Evolutionary conservation across 2,329 filamentous ascomycete genomes (phyloP).

Genomic region (Claviceps sp.): DNA sequence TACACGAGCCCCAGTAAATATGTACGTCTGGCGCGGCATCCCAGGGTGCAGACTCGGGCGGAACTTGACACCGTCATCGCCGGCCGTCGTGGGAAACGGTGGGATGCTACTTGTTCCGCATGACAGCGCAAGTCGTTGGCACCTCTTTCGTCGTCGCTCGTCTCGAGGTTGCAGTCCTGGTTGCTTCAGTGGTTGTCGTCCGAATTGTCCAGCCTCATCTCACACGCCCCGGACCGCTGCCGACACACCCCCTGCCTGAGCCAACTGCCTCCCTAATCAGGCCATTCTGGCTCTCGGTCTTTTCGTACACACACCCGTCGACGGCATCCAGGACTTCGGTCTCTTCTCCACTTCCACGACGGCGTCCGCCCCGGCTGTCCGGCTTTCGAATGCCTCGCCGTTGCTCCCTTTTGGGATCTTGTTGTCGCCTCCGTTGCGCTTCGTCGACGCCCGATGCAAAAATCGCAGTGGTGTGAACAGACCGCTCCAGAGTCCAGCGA

Average conservation of each 20-base stretch:
- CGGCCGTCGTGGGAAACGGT: not conserved
- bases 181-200: not conserved
- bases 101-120: not conserved
- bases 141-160: not conserved
- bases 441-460: conserved; percentile 7
- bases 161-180: not conserved
- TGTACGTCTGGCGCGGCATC: too few relatives aligned
- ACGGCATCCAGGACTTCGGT: conserved; percentile 4
- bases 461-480: conserved; percentile 5
- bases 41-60: not conserved
- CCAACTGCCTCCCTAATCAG: conserved; percentile 13
- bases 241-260: conserved; percentile 3
- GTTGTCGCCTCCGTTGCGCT: conserved; percentile 3
- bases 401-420: conserved; percentile 5
- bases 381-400: conserved; percentile 2
- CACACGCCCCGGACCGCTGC: not conserved
- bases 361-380: conserved; percentile 10
- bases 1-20: too few relatives aligned
- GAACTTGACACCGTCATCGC: not conserved
- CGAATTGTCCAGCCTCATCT: not conserved
- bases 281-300: conserved; percentile 9
- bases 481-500: conserved; percentile 7
- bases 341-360: conserved; percentile 9
- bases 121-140: not conserved
- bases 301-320: not conserved